A percentile compares a stretch with the other conserved stretches of the same genome.
phyloP scores from a whole-genome alignment of 768 basidiomycete species.

The Leccinum barrowsii region DNA sequence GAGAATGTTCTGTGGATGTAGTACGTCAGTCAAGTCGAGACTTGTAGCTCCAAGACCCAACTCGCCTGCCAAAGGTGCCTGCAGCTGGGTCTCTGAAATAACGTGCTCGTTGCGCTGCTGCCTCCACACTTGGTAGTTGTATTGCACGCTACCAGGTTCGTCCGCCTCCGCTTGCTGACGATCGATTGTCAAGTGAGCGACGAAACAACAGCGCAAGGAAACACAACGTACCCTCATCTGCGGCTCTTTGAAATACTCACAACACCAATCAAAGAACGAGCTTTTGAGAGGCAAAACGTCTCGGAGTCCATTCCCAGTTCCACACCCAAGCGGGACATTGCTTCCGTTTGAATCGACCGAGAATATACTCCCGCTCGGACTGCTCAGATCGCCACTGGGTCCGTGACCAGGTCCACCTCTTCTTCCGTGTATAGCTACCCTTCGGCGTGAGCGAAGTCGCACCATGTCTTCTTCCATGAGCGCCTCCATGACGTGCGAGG shows the following conservation, averaged over 20 bases:
- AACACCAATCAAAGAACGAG: slow-evolving; percentile 92
- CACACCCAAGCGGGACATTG: slow-evolving; percentile 71
- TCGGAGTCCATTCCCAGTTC: slow-evolving; percentile 76
- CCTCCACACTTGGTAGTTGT: slow-evolving; percentile 95
- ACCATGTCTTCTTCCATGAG: slow-evolving; percentile 96
- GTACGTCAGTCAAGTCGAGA: neutral
- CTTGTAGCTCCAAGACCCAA: slow-evolving; percentile 23
- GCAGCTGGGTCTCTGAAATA: slow-evolving; percentile 60
- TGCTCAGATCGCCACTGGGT: slow-evolving; percentile 46
- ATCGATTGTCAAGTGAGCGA: slow-evolving; percentile 12
- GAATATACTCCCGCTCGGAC: slow-evolving; percentile 74
- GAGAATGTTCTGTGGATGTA: slow-evolving; percentile 45
- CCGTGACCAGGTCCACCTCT: slow-evolving; percentile 39
- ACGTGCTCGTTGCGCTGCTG: slow-evolving; percentile 86
- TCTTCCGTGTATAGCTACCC: slow-evolving; percentile 37
- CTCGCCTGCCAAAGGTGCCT: slow-evolving; percentile 75
- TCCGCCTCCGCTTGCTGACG: slow-evolving; percentile 87
- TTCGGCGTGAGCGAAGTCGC: slow-evolving; percentile 68
- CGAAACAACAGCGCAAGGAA: neutral
- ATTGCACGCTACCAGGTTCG: slow-evolving; percentile 90
- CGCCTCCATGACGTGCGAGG: slow-evolving; percentile 82
- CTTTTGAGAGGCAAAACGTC: slow-evolving; percentile 90
- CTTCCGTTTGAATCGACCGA: slow-evolving; percentile 68
- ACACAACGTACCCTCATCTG: slow-evolving; percentile 84
- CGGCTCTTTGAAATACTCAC: slow-evolving; percentile 96